phyloP scores from a whole-genome alignment of 306 rosid species.

The Medicago arabica region DNA sequence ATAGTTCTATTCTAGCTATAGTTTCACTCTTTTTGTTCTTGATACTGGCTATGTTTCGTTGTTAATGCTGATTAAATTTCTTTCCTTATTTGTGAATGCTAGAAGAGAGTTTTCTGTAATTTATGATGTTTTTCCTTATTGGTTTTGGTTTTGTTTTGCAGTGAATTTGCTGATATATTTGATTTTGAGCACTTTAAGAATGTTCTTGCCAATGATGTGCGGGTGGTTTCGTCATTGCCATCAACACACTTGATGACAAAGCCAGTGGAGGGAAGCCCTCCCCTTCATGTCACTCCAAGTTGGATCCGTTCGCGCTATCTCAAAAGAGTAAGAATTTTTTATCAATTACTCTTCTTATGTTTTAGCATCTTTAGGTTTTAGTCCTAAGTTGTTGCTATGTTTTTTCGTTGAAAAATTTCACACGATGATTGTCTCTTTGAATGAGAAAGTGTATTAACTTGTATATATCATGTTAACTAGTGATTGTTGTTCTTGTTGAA shows the following conservation, averaged over 20 bases:
- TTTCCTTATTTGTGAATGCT: slow-evolving; percentile 7
- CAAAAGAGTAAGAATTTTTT: slow-evolving; percentile 61
- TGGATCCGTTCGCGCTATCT: slow-evolving; percentile 92
- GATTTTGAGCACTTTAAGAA: slow-evolving; percentile 95
- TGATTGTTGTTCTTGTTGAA: not conserved
- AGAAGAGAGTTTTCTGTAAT: not conserved
- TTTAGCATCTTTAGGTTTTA: slow-evolving; percentile 1
- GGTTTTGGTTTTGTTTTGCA: slow-evolving; percentile 53
- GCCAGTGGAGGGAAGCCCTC: slow-evolving; percentile 87
- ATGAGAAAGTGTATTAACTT: not conserved
- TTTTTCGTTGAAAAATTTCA: slow-evolving; percentile 17
- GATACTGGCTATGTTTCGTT: not conserved
- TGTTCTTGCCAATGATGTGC: slow-evolving; percentile 72
- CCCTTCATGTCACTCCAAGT: slow-evolving; percentile 73
- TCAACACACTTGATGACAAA: slow-evolving; percentile 88
- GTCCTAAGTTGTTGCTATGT: slow-evolving; percentile 3
- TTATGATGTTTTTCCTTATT: slow-evolving; percentile 17
- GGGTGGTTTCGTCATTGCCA: slow-evolving; percentile 83
- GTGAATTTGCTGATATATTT: slow-evolving; percentile 96
- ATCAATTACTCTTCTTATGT: slow-evolving; percentile 24
- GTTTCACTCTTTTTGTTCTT: slow-evolving; percentile 21
- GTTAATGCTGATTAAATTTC: slow-evolving; percentile 4
- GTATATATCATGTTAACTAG: too few relatives aligned
- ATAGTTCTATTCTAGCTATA: not conserved
- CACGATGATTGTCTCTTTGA: not conserved